Conservation (phyloP, 805 yeast species). For the Novakomyces olei region DNA sequence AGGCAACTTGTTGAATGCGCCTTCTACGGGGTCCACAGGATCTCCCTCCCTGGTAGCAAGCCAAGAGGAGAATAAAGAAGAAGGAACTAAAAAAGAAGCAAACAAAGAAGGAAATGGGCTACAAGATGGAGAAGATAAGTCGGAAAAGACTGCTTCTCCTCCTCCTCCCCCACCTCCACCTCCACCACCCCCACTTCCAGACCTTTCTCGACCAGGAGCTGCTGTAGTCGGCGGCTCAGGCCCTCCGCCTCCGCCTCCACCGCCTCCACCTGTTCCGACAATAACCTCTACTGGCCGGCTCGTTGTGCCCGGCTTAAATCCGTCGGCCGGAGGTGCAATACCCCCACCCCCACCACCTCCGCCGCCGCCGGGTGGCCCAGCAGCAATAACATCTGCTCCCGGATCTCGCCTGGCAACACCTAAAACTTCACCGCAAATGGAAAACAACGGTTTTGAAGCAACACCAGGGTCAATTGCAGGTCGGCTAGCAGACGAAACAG, state of each 20-base stretch:
- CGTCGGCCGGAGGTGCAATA: too few species aligned
- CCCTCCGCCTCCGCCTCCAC: not conserved
- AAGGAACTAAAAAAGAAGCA: too few species aligned
- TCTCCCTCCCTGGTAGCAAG: too few species aligned
- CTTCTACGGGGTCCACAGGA: too few species aligned
- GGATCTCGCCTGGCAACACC: slow-evolving; percentile 11
- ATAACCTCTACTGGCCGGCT: slow-evolving; percentile 9
- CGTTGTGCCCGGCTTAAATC: not conserved
- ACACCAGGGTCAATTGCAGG: slow-evolving; percentile 21
- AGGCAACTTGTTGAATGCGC: too few species aligned
- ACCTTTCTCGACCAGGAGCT: slow-evolving; percentile 4
- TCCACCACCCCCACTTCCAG: too few species aligned
- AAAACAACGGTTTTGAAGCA: slow-evolving; percentile 16
- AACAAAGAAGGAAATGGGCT: too few species aligned
- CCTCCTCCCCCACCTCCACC: too few species aligned
- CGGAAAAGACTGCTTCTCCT: too few species aligned
- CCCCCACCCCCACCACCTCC: slow-evolving; percentile 17
- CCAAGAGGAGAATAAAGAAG: too few species aligned
- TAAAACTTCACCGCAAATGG: slow-evolving; percentile 20
- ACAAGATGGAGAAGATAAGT: too few species aligned
- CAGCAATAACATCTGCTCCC: slow-evolving; percentile 10
- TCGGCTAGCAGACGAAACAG: slow-evolving; percentile 14
- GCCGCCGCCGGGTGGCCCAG: slow-evolving; percentile 16
- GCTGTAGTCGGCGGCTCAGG: slow-evolving; percentile 2
- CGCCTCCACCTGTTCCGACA: slow-evolving; percentile 9